Conservation (phyloP, 257 asterid species). For the Lycium barbarum region DNA sequence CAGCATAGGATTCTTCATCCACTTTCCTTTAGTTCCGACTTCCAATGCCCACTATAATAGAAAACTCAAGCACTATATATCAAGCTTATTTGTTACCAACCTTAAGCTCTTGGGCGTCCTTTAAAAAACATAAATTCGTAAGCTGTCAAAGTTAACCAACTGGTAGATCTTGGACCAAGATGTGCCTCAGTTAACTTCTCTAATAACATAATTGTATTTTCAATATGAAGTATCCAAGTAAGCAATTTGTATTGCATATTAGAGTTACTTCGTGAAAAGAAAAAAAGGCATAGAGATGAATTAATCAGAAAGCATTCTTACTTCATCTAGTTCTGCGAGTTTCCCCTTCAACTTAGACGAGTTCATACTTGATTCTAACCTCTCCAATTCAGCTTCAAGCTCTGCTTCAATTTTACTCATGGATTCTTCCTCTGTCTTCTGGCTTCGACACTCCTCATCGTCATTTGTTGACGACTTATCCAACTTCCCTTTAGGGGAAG, state of each 20-base stretch:
- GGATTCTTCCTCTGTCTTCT: constrained; percentile 63
- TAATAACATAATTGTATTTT: neutral
- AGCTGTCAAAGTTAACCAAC: constrained; percentile 9
- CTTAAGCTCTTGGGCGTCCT: neutral
- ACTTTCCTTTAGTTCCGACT: neutral
- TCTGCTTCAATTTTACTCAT: constrained; percentile 87
- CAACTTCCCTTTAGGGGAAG: constrained; percentile 47
- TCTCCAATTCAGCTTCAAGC: constrained; percentile 95
- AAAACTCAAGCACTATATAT: constrained; percentile 9
- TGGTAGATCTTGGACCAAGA: neutral
- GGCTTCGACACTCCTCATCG: constrained; percentile 41
- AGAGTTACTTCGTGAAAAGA: neutral
- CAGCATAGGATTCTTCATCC: neutral
- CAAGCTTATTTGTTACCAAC: constrained; percentile 6
- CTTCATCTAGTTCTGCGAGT: constrained; percentile 57
- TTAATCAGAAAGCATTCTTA: constrained; percentile 37
- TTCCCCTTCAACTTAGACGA: constrained; percentile 58
- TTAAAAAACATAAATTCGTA: neutral
- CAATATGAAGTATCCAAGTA: constrained; percentile 1
- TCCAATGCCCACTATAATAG: neutral
- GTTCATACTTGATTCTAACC: constrained; percentile 69
- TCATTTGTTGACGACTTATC: constrained; percentile 27
- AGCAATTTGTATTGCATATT: neutral
- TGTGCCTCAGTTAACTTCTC: constrained; percentile 9
- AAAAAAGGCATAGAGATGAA: neutral